Evolutionary conservation across 306 rosid genomes (phyloP).

Genomic region (Lathyrus oleraceus): DNA sequence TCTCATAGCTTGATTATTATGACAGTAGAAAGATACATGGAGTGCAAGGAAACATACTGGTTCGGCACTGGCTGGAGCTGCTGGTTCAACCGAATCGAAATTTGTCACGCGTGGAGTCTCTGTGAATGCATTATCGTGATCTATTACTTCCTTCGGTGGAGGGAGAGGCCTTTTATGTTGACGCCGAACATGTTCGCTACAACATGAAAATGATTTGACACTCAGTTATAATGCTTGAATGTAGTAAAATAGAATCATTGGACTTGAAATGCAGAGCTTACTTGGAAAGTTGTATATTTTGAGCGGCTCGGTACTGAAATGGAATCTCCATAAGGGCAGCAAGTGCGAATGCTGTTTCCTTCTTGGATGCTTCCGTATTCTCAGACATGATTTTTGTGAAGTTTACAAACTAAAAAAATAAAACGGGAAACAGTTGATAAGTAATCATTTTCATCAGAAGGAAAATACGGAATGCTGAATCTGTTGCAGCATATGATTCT

Average conservation of each 20-base stretch:
- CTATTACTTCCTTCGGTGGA: slow-evolving; percentile 74
- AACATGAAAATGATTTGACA: slow-evolving; percentile 38
- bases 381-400: slow-evolving; percentile 93
- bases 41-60: slow-evolving; percentile 49
- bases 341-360: slow-evolving; percentile 91
- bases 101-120: slow-evolving; percentile 39
- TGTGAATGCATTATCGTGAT: slow-evolving; percentile 60
- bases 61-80: slow-evolving; percentile 52
- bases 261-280: slow-evolving; percentile 42
- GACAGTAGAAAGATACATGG: slow-evolving; percentile 4
- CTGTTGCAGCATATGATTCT: slow-evolving; percentile 14
- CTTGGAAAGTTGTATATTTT: slow-evolving; percentile 46
- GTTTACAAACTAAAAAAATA: slow-evolving; percentile 71
- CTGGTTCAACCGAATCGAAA: slow-evolving; percentile 44
- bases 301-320: slow-evolving; percentile 73
- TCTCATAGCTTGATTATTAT: slow-evolving; percentile 26
- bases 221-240: slow-evolving; percentile 22
- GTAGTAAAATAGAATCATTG: neutral
- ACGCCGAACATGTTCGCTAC: slow-evolving; percentile 45
- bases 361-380: slow-evolving; percentile 64
- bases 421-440: slow-evolving; percentile 1
- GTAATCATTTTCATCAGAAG: slow-evolving; percentile 7
- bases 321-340: slow-evolving; percentile 99
- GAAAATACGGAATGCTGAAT: neutral
- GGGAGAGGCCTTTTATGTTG: slow-evolving; percentile 61